phyloP scores from a whole-genome alignment of 306 rosid species.

The Adenanthera pavonina region DNA sequence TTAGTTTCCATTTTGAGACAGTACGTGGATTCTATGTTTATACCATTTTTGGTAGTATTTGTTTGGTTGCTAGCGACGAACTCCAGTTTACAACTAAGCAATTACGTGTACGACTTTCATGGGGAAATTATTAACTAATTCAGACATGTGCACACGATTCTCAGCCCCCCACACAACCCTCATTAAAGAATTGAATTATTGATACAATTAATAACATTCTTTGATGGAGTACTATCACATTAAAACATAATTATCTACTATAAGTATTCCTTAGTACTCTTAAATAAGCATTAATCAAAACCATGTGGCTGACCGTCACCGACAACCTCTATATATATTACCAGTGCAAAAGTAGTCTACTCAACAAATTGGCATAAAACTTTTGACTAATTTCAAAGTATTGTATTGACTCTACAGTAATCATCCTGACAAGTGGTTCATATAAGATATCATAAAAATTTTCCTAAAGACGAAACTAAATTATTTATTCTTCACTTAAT shows the following conservation, averaged over 20 bases:
- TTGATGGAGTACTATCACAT: too few species aligned
- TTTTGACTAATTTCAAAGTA: background rate
- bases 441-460: too few species aligned
- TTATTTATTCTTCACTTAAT: too few species aligned
- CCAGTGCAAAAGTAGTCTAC: background rate
- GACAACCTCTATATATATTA: background rate
- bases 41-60: background rate
- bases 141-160: background rate
- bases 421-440: background rate
- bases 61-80: background rate
- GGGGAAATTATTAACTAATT: background rate
- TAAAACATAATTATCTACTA: too few species aligned
- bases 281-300: background rate
- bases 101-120: background rate
- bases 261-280: too few species aligned
- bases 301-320: background rate
- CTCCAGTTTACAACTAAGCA: conserved; percentile 5
- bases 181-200: too few species aligned
- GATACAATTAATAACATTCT: too few species aligned
- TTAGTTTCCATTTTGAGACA: background rate
- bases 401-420: too few species aligned
- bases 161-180: background rate
- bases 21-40: background rate
- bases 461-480: too few species aligned
- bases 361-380: background rate